A percentile compares a stretch with the other conserved stretches of the same genome.
phyloP scores from a whole-genome alignment of 345 rosid species.

The Moricandia arvensis region DNA sequence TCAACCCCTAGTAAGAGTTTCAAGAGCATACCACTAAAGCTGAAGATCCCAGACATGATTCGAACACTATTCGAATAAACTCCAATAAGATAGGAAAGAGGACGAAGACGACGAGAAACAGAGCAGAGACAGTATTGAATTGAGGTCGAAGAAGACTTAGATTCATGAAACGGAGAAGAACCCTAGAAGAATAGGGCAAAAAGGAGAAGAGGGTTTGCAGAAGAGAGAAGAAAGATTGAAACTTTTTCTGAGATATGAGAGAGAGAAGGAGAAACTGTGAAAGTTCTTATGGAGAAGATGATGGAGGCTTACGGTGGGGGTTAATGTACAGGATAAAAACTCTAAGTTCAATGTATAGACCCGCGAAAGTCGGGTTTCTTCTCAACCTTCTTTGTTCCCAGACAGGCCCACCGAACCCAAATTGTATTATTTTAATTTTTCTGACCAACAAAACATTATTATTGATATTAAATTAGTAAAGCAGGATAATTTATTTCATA shows the following conservation, averaged over 20 bases:
- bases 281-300: slow-evolving; percentile 12
- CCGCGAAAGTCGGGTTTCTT: slow-evolving; percentile 42
- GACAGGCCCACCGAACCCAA: slow-evolving; percentile 22
- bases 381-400: slow-evolving; percentile 46
- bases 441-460: slow-evolving; percentile 24
- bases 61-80: slow-evolving; percentile 50
- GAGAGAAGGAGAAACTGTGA: slow-evolving; percentile 8
- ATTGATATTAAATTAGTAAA: neutral
- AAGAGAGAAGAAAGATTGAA: neutral
- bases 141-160: slow-evolving; percentile 20
- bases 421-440: slow-evolving; percentile 8
- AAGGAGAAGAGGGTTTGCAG: slow-evolving; percentile 27
- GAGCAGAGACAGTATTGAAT: slow-evolving; percentile 10
- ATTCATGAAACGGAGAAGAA: slow-evolving; percentile 55
- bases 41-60: slow-evolving; percentile 76
- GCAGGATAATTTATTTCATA: neutral
- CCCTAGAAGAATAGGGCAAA: slow-evolving; percentile 91
- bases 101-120: slow-evolving; percentile 26
- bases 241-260: slow-evolving; percentile 2
- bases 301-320: slow-evolving; percentile 14
- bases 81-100: neutral
- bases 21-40: slow-evolving; percentile 55
- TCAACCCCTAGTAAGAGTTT: neutral
- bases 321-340: slow-evolving; percentile 16
- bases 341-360: slow-evolving; percentile 66